Base-by-base conservation (phyloP, 768 basidiomycete genomes). In the Boletales sp. region DNA sequence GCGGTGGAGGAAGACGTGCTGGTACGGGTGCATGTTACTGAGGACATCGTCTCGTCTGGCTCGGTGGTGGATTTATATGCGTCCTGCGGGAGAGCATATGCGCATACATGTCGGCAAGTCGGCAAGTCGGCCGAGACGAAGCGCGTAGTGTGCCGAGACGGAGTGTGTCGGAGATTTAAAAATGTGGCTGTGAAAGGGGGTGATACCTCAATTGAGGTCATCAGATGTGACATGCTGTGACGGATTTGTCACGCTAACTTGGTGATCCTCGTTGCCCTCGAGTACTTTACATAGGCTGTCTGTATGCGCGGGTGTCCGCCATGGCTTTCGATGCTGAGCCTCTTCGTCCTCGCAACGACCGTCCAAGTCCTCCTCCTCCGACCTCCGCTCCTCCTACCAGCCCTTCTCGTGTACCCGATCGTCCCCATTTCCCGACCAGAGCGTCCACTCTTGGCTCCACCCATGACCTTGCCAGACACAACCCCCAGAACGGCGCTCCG, bases 391-490 rank as follows among this genome's bases (percentile, higher is more conserved):
- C 73, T 25, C 66, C 74, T 15, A 44, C 63, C 8, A 69, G 58
- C 49, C 51, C 74, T 44, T 47, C 71, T 44, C 72, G 74, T 31
- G 57, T 73, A 17, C 68, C 76, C 53, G 81, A 81, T 58, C 81
- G 83, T 38, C 73, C 80, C 30, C 60, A 72, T 60, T 60, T 78
- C 40, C 84, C 84, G 45, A 79, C 76, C 35, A 79, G 86, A 71
- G 79, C 86, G 6, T 83, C 85, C 48, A 88, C 86, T 12, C 62
- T 81, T 49, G 74, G 77, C 52, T 70, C 76, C 33, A 61, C 81
- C 47, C 65, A 72, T 56, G 81, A 84, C 68, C 73, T 77, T 46
- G 74, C 79, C 69, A 75, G 77, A 60, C 74, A 72, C 60, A 71
- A 47, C 56, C 71, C 65, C n/a, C 43, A 57, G 19, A 69, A 61